Evolutionary conservation across 1,284 basidiomycete species (phyloP), one percentile per base, ranked within the genome.

Genomic region (Cutaneotrichosporon sp.): DNA sequence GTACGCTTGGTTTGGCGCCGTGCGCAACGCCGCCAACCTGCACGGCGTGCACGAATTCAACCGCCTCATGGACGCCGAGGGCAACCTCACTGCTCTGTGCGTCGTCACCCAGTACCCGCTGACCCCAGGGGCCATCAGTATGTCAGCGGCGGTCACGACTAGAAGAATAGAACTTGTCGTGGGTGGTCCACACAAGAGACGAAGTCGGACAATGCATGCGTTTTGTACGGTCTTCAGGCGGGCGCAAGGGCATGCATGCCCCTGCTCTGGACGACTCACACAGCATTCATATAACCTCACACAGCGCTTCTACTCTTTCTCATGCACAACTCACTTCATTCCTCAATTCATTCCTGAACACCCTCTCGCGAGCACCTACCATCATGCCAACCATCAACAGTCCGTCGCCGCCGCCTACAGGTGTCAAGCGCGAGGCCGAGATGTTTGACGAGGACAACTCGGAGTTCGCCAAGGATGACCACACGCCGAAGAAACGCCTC

Each of bases 1-100:
- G 5, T 63, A 50, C 23, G 46, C 51, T 2, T 52, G 56, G 59
- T 57, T 57, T 30, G 50, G 53, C 8, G 53, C 43, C 1, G 49
- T 58, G n/a, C 55, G 54, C 14, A 53, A 64, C 46, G 21, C 46
- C 4, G 52, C 36, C 18, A 57, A 59, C 30, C 55, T 71, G 10
- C 62, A 64, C 41, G 66, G 63, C 18, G 67, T 71, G 13, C 52
- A 61, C 30, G 62, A 64, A 30, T 49, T 56, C 15, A 71, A 71
- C 55, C 48, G 68, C 10, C 56, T 71, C 38, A 63, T 71, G 61
- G 64, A 67, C 49, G 44, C 41, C 1, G 37, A 37, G 15, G 68
- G 68, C 4, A 49, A 56, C 15, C 18, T 69, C 14, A 71, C 69
- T 0, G 40, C 56, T 7, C 30, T 69, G 69, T 71, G 38, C 53